These are phyloP conservation scores for Geotrichum bryndzae DNA, from an alignment of 1,139 yeast genomes.

Conservation along the genomic window DNA sequence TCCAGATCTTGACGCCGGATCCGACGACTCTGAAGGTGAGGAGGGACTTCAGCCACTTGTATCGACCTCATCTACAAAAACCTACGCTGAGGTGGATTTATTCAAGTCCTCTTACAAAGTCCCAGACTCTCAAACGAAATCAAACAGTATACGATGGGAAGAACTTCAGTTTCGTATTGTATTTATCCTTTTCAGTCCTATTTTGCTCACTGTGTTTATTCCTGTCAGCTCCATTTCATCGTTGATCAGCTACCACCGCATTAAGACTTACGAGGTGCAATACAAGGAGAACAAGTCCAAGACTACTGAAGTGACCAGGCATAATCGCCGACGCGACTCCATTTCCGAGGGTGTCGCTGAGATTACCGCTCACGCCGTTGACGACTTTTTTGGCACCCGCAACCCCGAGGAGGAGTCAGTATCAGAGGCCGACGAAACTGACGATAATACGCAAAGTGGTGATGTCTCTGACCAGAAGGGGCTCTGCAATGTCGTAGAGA, in stretches of 20 bases:
- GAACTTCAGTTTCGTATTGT: slow-evolving; percentile 21
- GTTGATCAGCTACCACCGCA: slow-evolving; percentile 24
- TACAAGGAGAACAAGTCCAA: slow-evolving; percentile 1
- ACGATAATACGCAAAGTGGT: not conserved
- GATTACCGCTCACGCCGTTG: slow-evolving; percentile 22
- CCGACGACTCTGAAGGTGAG: slow-evolving; percentile 15
- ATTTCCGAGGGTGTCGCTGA: slow-evolving; percentile 23
- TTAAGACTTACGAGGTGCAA: slow-evolving; percentile 17
- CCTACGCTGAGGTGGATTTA: slow-evolving; percentile 28
- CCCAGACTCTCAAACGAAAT: slow-evolving; percentile 10
- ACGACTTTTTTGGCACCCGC: slow-evolving; percentile 20
- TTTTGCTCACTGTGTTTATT: slow-evolving; percentile 26
- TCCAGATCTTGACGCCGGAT: slow-evolving; percentile 1
- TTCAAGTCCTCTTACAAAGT: slow-evolving; percentile 20
- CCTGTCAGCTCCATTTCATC: slow-evolving; percentile 25
- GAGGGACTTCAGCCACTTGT: slow-evolving; percentile 1
- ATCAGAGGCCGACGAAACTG: not conserved
- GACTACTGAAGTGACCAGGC: not conserved
- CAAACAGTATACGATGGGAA: not conserved
- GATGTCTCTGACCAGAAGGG: not conserved
- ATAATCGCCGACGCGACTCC: slow-evolving; percentile 12
- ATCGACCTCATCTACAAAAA: slow-evolving; percentile 16
- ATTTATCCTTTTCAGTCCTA: slow-evolving; percentile 22
- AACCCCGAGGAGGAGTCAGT: not conserved
- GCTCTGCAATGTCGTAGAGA: not conserved